Conservation (phyloP, 768 basidiomycete species). For the Lactifluus echinatus region DNA sequence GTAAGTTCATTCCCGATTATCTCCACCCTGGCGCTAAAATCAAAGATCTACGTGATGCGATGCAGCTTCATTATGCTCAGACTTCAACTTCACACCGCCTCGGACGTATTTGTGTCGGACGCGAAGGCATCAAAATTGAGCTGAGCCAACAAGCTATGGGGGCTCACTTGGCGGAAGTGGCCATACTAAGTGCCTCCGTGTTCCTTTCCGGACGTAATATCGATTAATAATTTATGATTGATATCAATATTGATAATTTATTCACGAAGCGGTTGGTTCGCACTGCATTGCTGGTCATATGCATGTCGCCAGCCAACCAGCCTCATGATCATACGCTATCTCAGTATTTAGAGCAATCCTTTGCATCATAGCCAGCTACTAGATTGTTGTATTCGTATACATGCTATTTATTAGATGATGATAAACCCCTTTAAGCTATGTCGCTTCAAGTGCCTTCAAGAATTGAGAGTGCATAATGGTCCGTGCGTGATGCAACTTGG, state of each 20-base stretch:
- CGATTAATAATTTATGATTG: conserved; percentile 8
- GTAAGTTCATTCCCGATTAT: conserved; percentile 4
- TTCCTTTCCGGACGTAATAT: conserved; percentile 19
- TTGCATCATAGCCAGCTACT: background rate
- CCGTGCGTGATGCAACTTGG: conserved; percentile 16
- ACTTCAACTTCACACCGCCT: background rate
- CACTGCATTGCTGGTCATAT: no score
- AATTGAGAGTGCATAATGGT: conserved; percentile 15
- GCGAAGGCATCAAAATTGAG: conserved; percentile 16
- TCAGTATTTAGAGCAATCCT: background rate
- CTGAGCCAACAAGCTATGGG: conserved; percentile 17
- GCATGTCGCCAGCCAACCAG: background rate
- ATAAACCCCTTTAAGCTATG: background rate
- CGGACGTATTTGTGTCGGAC: conserved; percentile 8
- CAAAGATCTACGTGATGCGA: background rate
- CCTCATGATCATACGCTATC: no score
- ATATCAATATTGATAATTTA: no score
- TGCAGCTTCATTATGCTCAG: conserved; percentile 13
- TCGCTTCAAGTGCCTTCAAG: conserved; percentile 14
- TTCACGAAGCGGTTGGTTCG: background rate
- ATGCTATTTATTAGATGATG: background rate
- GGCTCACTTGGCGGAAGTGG: conserved; percentile 15
- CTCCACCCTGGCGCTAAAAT: background rate
- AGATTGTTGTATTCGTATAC: background rate
- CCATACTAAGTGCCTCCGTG: conserved; percentile 18